Evolutionary conservation across 1,284 basidiomycete species (phyloP).

Genomic region (Hymenochaete sp.): DNA sequence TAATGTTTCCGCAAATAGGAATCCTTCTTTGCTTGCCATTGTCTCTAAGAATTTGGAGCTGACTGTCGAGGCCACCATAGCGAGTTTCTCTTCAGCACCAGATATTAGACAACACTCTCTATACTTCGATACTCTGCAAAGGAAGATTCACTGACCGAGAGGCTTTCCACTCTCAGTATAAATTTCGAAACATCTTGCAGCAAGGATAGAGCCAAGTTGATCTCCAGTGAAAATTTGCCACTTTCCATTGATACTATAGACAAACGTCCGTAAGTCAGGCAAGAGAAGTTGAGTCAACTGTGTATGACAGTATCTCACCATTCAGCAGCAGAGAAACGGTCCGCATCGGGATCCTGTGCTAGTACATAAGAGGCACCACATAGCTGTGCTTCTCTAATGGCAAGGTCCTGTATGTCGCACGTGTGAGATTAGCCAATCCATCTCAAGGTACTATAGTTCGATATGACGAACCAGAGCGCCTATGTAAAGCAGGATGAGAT

Average conservation of each 20-base stretch:
- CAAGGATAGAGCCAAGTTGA: constrained; percentile 73
- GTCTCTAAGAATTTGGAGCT: constrained; percentile 80
- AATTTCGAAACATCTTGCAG: constrained; percentile 45
- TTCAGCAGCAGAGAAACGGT: constrained; percentile 78
- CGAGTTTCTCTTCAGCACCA: constrained; percentile 44
- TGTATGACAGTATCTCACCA: too few species aligned
- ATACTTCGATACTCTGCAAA: background rate
- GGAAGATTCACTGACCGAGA: constrained; percentile 41
- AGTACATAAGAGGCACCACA: constrained; percentile 53
- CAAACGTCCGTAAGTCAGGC: constrained; percentile 1
- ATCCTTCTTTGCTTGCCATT: constrained; percentile 68
- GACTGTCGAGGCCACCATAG: constrained; percentile 80
- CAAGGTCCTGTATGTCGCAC: constrained; percentile 46
- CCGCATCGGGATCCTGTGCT: constrained; percentile 81
- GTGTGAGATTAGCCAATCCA: background rate
- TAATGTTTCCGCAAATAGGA: constrained; percentile 73
- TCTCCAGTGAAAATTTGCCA: constrained; percentile 80
- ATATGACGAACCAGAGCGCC: constrained; percentile 44
- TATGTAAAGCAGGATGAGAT: constrained; percentile 21
- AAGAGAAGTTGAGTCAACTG: background rate
- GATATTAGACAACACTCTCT: background rate
- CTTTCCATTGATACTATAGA: constrained; percentile 30
- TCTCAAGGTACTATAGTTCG: background rate
- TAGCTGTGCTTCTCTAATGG: constrained; percentile 49
- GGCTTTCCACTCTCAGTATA: constrained; percentile 57